Evolutionary conservation across 192 early-diverging fungal species (phyloP), one percentile per base, ranked within the genome.

Genomic region (Dissophora globulifera): DNA sequence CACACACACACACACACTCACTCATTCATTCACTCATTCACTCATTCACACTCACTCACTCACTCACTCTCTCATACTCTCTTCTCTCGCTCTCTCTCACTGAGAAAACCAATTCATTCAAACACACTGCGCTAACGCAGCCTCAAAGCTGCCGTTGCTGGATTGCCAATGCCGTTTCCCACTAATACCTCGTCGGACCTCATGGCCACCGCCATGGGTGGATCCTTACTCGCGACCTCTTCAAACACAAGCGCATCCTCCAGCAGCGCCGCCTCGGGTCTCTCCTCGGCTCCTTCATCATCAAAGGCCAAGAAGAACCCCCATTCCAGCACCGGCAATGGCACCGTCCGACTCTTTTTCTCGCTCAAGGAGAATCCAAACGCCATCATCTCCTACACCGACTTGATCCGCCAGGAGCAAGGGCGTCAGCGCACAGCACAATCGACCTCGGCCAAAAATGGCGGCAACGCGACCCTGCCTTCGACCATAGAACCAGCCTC

Each of bases 331-430:
- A 17, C 55, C 2, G 48, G 38, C 17, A 50, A 46, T 31, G 52
- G 50, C 20, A 54, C 63, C 6, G 41, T 76, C 20, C 50, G 72
- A 54, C 47, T 76, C 51, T 76, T 54, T 57, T 66, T 56, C 40
- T 66, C 63, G 10, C 64, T 76, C 26, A 61, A 66, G 19, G 64
- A 76, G 26, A 71, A 71, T 29, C 69, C 69, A 46, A 58, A 76
- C 23, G 58, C 72, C 52, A 76, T 76, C 58, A 67, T 76, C 63
- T 67, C 63, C 22, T 76, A 62, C 46, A 32, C 64, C 3, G 72
- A 76, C 47, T 43, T 76, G 40, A 58, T 76, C 50, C 63, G 63
- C 30, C 50, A 67, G 31, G 63, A 76, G 19, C 72, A 76, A 5
- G n/a, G 43, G 27, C 61, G 56, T 22, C 70, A 65, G 19, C 62